Evolutionary conservation across 805 yeast genomes (phyloP).

Genomic region (Saccharomyces mikatae): DNA sequence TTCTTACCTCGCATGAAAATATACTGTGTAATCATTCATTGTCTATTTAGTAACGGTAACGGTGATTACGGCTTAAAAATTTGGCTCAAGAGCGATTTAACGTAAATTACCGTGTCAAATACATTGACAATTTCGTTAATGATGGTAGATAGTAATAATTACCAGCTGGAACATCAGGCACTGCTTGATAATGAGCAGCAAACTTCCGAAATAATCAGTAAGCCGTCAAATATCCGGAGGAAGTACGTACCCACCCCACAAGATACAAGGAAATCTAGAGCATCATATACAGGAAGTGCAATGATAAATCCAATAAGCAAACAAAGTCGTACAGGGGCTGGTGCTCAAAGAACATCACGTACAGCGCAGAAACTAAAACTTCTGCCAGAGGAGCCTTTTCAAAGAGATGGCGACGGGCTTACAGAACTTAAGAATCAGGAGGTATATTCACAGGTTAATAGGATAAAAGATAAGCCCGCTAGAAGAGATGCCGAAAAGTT

Average conservation of each 20-base stretch:
- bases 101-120: neutral
- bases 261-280: neutral
- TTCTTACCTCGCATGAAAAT: neutral
- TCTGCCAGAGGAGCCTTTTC: slow-evolving; percentile 51
- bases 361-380: slow-evolving; percentile 66
- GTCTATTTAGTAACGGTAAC: neutral
- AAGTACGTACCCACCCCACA: neutral
- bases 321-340: slow-evolving; percentile 18
- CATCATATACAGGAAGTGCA: neutral
- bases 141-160: neutral
- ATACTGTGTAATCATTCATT: neutral
- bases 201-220: neutral
- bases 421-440: slow-evolving; percentile 31
- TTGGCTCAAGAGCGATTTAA: neutral
- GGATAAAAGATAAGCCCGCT: slow-evolving; percentile 81
- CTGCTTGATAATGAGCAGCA: neutral
- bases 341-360: slow-evolving; percentile 67
- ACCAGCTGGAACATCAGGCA: neutral
- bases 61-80: neutral
- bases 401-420: slow-evolving; percentile 18
- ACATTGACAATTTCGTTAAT: neutral
- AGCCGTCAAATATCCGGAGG: neutral
- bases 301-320: neutral
- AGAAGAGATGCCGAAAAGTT: slow-evolving; percentile 88
- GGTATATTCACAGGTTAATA: slow-evolving; percentile 75